phyloP scores from a whole-genome alignment of 768 basidiomycete genomes.

The Agrocybe pediades region DNA sequence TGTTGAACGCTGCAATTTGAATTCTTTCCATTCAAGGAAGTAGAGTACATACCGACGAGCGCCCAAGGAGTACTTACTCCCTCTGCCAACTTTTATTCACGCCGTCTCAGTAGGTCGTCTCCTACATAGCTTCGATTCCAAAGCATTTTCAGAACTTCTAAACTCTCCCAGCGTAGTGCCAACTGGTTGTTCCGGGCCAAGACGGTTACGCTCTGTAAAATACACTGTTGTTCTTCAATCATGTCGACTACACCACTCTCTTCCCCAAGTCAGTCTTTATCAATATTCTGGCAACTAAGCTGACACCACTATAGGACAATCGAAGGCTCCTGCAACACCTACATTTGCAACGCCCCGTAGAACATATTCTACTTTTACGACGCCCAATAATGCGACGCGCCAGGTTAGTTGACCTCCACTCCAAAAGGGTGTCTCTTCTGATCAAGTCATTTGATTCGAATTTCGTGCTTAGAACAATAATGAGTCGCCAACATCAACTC shows the following conservation, averaged over 20 bases:
- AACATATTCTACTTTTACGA: not conserved
- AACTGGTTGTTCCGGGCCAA: too few species aligned
- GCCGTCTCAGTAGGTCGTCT: too few species aligned
- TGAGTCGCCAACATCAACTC: constrained; percentile 34
- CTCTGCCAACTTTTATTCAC: too few species aligned
- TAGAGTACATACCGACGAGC: too few species aligned
- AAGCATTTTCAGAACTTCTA: too few species aligned
- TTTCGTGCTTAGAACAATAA: not conserved
- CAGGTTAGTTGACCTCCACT: not conserved
- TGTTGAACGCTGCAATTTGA: too few species aligned
- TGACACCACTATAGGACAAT: not conserved
- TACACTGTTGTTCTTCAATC: not conserved
- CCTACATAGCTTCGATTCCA: too few species aligned
- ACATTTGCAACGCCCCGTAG: not conserved
- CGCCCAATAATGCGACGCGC: not conserved
- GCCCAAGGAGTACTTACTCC: too few species aligned
- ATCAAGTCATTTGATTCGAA: not conserved
- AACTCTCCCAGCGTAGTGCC: too few species aligned
- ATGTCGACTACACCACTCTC: constrained; percentile 6
- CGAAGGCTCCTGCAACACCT: not conserved
- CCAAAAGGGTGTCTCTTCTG: not conserved
- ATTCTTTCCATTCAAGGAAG: too few species aligned
- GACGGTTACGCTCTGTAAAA: too few species aligned
- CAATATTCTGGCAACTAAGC: too few species aligned
- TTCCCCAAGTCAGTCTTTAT: constrained; percentile 1